phyloP scores from a whole-genome alignment of 805 yeast genomes.

The Yamadazyma philogaea region DNA sequence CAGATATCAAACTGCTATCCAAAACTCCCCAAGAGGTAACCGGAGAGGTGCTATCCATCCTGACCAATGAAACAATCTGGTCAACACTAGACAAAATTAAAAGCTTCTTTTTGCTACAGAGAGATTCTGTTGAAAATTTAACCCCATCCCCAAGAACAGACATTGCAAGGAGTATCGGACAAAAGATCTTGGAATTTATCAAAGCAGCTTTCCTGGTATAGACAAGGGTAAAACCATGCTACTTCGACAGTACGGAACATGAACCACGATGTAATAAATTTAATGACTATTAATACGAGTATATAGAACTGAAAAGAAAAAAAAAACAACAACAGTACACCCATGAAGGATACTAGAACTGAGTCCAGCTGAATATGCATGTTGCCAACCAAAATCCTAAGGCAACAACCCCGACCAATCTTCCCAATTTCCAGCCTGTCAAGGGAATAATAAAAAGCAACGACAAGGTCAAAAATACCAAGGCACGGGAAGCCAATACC shows the following conservation, averaged over 20 bases:
- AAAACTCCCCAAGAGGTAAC: neutral
- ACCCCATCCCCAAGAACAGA: neutral
- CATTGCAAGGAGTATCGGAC: neutral
- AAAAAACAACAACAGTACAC: neutral
- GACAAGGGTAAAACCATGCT: no score
- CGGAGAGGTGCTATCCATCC: neutral
- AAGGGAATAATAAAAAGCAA: constrained; percentile 28
- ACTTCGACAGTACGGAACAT: neutral
- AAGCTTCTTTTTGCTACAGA: neutral
- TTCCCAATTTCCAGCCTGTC: constrained; percentile 34
- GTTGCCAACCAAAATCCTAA: constrained; percentile 19
- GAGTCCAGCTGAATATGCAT: constrained; percentile 18
- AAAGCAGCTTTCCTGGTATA: neutral
- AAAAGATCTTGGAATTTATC: neutral
- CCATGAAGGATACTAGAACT: neutral
- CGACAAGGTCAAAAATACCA: constrained; percentile 22
- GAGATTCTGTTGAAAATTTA: neutral
- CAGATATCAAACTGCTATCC: neutral
- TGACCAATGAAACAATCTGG: neutral
- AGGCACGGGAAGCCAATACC: constrained; percentile 22
- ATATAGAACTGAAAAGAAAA: neutral
- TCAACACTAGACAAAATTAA: neutral
- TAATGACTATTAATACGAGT: no score
- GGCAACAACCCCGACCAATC: constrained; percentile 24
- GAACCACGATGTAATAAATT: neutral